Base-by-base conservation (phyloP, 345 rosid genomes). In the Aegle marmelos region DNA sequence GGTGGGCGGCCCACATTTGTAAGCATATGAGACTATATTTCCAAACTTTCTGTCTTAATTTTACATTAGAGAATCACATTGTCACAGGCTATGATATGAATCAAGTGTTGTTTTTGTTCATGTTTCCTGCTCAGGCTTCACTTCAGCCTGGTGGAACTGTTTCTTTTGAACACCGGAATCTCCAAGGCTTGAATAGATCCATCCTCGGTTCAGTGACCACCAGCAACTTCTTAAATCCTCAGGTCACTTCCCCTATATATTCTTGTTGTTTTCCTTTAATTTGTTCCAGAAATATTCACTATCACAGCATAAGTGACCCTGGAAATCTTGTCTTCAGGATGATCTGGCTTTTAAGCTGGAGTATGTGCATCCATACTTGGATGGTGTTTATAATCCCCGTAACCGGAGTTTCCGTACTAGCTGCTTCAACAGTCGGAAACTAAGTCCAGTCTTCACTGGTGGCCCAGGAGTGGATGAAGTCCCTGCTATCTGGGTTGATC, bases 381-480 rank as follows among this genome's bases (percentile, higher is more conserved):
- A 96, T 80, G 99, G 98, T 73, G 90, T 94, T 33, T 83, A 85
- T 71, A 87, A 89, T 83, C 87, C 89, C 25, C 93, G 92, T 70
- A 96, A 96, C 80, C 97, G 95, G n/a, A 94, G 98, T 31, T 81
- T 96, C 67, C 93, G 92, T 27, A 60, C 93, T 7, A 96, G 98
- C 86, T 90, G 97, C 88, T 96, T 96, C 84, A 96, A 96, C 88
- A 92, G 97, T 85, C 88, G 99, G 70, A 96, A 96, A 81, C 79
- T 97, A 24, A 97, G 99, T 84, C 99, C 98, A 62, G 99, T 97
- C 71, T 97, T 94, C 83, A 97, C 98, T 61, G 98, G 98, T 74
- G 99, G 99, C 59, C 98, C 98, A 4, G 97, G 98, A 79, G 91
- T 90, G 68, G 99, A 93, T 80, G 99, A 97, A 89, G 99, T 97